Percentiles rank a stretch among this genome's conserved stretches.
Conservation (phyloP, 768 basidiomycete species). For the Tulasnella sp. region DNA sequence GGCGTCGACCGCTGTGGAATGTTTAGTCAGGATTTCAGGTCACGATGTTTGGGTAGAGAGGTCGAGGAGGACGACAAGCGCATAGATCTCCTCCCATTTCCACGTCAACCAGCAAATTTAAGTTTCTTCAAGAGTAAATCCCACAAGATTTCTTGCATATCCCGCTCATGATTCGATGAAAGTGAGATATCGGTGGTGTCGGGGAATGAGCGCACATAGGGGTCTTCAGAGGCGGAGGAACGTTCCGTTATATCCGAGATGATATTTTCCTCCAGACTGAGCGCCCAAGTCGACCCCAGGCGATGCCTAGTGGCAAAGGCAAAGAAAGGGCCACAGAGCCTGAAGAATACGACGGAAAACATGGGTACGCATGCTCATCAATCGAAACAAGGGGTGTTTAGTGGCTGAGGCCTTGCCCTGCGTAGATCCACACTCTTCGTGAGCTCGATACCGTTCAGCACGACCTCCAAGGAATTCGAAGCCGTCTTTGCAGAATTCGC, state of each 20-base stretch:
- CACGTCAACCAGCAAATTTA: no score
- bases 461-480: slow-evolving; percentile 86
- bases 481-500: slow-evolving; percentile 95
- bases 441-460: slow-evolving; percentile 87
- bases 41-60: no score
- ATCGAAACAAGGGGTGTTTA: not conserved
- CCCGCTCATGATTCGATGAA: no score
- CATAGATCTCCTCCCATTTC: no score
- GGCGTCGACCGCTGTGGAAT: no score
- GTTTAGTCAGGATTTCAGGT: no score
- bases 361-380: not conserved
- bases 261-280: slow-evolving; percentile 13
- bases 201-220: not conserved
- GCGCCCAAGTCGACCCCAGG: not conserved
- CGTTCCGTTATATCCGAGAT: not conserved
- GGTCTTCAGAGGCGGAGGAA: not conserved
- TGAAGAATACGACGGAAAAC: not conserved
- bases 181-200: no score
- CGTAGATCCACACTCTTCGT: slow-evolving; percentile 63
- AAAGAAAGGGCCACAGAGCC: slow-evolving; percentile 19
- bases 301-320: slow-evolving; percentile 25
- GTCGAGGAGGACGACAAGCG: no score
- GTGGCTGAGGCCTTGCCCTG: not conserved
- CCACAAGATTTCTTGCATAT: no score
- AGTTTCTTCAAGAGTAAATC: no score